A percentile compares a stretch with the other conserved stretches of the same genome.
Evolutionary conservation across 169 alveolate species (phyloP).

Genomic region (Plasmodium adleri): DNA sequence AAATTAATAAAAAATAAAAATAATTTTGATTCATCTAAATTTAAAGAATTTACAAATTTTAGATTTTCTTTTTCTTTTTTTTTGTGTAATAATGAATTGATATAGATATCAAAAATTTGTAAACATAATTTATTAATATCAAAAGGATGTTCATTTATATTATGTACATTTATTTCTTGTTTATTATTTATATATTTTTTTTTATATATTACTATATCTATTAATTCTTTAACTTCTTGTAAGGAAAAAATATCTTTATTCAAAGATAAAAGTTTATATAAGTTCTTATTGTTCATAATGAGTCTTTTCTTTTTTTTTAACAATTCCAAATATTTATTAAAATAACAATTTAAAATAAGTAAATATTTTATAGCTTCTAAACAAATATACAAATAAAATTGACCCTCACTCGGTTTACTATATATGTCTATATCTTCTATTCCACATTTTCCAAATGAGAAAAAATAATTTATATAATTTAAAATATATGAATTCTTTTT

Average conservation of each 20-base stretch:
- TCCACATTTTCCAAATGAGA: conserved; percentile 30
- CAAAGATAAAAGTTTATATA: neutral
- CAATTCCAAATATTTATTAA: neutral
- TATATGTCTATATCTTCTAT: conserved; percentile 18
- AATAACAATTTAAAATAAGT: conserved; percentile 21
- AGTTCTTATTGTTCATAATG: too few relatives aligned
- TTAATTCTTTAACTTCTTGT: neutral
- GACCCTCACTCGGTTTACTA: conserved; percentile 22
- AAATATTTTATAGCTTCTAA: conserved; percentile 45
- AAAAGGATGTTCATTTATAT: neutral
- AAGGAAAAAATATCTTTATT: conserved; percentile 1
- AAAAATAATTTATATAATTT: conserved; percentile 9
- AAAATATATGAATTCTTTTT: neutral
- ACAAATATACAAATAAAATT: conserved; percentile 26
- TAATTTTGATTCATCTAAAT: neutral
- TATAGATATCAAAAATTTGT: conserved; percentile 21
- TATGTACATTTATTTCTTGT: too few relatives aligned
- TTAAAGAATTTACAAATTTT: neutral
- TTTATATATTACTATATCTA: neutral
- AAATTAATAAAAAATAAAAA: conserved; percentile 3
- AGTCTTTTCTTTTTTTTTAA: neutral
- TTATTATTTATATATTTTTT: neutral
- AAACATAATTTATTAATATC: conserved; percentile 18
- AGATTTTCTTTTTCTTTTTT: neutral
- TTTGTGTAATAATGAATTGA: conserved; percentile 16